Evolutionary conservation across 1,139 yeast genomes (phyloP), one percentile per base, ranked within the genome.

Genomic region (Taphrina wiesneri): DNA sequence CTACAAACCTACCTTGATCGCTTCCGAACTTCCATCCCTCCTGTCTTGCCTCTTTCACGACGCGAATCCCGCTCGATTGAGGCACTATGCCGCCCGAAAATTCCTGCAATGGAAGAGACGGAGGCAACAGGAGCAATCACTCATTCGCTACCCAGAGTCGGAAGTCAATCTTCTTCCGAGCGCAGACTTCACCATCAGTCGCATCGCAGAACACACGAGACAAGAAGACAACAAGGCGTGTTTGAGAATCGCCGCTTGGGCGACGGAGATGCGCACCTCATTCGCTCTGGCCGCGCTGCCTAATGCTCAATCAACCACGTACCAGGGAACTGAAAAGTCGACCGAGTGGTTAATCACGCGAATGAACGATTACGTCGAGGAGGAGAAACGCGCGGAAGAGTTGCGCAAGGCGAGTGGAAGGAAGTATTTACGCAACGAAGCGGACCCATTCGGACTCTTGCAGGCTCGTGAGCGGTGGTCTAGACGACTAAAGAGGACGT

Each of bases 1-100:
- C n/a, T 60, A 60, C 32, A 26, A 19, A 11, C 43, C 57, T n/a
- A 15, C 6, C 6, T 21, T 60, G 34, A 9, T 53, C 21, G 39
- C 13, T 11, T 49, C 57, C 9, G 64, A 60, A 23, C 41, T 60
- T 13, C 51, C 52, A 3, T 13, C 17, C 13, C 51, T 60, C 17
- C n/a, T 39, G 19, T 19, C 49, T 3, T 17, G 49, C 13, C 28
- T 60, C 28, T 49, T 51, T 19, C 64, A 60, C 39, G 52, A 39
- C 30, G 57, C 52, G 2, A 28, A 51, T 36, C 64, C 64, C 9
- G 64, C 64, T 3, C 41, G 53, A 23, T 36, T 60, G 28, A 15
- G 64, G 21, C 64, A 60, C 51, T 39, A 23, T 13, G 43, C 64
- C 4, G 64, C 64, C 17, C 56, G 43, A n/a, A 60, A 60, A n/a